Base-by-base conservation (phyloP, 306 rosid genomes). In the Calophaca sinica region DNA sequence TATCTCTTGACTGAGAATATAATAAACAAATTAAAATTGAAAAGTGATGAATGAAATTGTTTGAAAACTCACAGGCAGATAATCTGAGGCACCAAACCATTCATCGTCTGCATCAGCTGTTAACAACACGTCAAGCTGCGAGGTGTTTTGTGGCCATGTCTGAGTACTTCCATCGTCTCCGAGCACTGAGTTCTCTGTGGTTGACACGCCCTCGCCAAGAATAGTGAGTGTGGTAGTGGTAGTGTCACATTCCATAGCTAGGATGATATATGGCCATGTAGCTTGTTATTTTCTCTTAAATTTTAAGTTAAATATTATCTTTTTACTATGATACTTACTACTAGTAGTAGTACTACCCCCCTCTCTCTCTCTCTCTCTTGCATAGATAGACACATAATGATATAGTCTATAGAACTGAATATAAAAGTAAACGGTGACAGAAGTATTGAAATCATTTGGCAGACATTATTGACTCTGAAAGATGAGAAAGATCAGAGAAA, bases 161-260 rank as follows among this genome's bases (percentile, higher is more conserved):
- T 0, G 99, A 92, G 78, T 94, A 90, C 83, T 92, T 87, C 58
- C 92, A 90, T 81, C 93, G 99, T n/a, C 96, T 94, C 5, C 80
- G 96, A 85, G 96, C 96, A 14, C 90, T 92, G 3, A 94, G 99
- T 78, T 90, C 99, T 79, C 85, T 94, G 7, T 94, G 99, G 99
- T 50, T 81, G 73, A 83, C 90, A 2, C 96, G 97, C 44, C 93
- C 92, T 59, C 91, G 93, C 65, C 96, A 87, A 62, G 97, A 92
- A 28, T 88, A 83, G 64, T 8, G 20, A 2, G 53, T n/a, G 28
- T 0, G 50, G 2, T 61, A 14, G 26, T 20, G 26, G 44, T n/a
- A 26, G 61, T 14, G 33, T 3, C 5, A 45, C n/a, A 45, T 59
- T 26, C 5, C 62, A 46, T 66, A 33, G 28, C 13, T 75, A 69